Evolutionary conservation across 2,329 filamentous ascomycete species (phyloP).

Genomic region (Venturia carpophila): DNA sequence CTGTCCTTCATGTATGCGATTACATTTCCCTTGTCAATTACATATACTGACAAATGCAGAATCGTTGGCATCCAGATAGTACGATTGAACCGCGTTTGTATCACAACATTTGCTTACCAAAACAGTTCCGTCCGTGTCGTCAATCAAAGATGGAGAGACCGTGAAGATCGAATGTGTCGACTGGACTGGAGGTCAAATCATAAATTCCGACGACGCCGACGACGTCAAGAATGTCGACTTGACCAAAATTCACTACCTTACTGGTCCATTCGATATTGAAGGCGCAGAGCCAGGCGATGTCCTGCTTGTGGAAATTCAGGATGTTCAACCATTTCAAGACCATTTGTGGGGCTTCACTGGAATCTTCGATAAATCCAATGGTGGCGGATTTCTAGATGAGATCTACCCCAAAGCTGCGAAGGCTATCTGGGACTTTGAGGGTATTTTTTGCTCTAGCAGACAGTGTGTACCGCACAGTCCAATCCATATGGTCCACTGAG

Average conservation of each 20-base stretch:
- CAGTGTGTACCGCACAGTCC: constrained; percentile 39
- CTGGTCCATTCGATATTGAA: constrained; percentile 81
- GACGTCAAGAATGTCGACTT: constrained; percentile 80
- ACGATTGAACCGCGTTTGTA: constrained; percentile 26
- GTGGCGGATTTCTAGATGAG: constrained; percentile 82
- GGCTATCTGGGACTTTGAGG: constrained; percentile 71
- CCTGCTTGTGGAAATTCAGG: constrained; percentile 81
- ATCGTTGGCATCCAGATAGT: constrained; percentile 91
- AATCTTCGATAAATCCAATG: constrained; percentile 70
- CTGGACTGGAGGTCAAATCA: constrained; percentile 68
- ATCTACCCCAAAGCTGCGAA: constrained; percentile 38
- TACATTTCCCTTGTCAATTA: neutral
- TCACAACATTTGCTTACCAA: constrained; percentile 17
- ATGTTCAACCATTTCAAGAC: constrained; percentile 80
- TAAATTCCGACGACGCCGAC: constrained; percentile 83
- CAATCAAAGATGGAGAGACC: constrained; percentile 73
- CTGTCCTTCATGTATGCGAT: constrained; percentile 57
- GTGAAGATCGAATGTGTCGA: constrained; percentile 92
- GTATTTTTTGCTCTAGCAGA: constrained; percentile 72
- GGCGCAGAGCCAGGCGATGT: constrained; percentile 78
- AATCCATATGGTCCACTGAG: neutral
- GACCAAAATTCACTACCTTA: constrained; percentile 78
- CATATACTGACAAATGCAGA: constrained; percentile 42
- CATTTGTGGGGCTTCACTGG: constrained; percentile 88
- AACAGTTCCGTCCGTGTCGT: constrained; percentile 64